phyloP scores from a whole-genome alignment of 768 basidiomycete species.

The Termitomyces sp. region DNA sequence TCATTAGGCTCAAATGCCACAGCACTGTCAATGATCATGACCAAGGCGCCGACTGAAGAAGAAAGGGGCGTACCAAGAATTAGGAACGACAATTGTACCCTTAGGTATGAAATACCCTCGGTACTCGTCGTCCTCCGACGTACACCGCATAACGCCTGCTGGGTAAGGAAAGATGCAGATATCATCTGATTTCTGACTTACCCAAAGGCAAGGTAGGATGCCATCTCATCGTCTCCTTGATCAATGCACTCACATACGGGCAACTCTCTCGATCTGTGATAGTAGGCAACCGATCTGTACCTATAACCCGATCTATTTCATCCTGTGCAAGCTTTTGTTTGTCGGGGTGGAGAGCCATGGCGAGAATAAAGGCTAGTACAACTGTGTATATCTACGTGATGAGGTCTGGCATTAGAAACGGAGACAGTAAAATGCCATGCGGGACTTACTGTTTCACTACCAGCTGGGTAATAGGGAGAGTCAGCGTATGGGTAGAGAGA shows the following conservation, averaged over 20 bases:
- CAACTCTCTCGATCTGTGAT: neutral
- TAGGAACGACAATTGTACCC: neutral
- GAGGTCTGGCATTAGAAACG: neutral
- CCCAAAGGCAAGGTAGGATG: neutral
- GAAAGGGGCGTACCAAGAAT: neutral
- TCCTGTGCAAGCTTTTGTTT: neutral
- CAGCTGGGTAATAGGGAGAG: neutral
- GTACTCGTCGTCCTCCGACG: neutral
- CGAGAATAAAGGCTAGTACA: neutral
- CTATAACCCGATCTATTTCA: neutral
- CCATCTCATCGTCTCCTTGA: neutral
- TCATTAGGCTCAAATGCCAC: neutral
- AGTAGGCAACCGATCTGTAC: neutral
- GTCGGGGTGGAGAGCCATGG: neutral
- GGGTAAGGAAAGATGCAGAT: neutral
- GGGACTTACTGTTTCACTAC: neutral
- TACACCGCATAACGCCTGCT: neutral
- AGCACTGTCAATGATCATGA: neutral
- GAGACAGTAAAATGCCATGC: neutral
- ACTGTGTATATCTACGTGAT: neutral
- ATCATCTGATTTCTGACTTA: neutral
- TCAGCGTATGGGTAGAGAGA: neutral
- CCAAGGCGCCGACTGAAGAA: neutral
- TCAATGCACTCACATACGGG: neutral
- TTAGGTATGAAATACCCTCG: neutral